Conservation (phyloP, 2,329 filamentous ascomycete genomes). For the Stemphylium vesicarium region DNA sequence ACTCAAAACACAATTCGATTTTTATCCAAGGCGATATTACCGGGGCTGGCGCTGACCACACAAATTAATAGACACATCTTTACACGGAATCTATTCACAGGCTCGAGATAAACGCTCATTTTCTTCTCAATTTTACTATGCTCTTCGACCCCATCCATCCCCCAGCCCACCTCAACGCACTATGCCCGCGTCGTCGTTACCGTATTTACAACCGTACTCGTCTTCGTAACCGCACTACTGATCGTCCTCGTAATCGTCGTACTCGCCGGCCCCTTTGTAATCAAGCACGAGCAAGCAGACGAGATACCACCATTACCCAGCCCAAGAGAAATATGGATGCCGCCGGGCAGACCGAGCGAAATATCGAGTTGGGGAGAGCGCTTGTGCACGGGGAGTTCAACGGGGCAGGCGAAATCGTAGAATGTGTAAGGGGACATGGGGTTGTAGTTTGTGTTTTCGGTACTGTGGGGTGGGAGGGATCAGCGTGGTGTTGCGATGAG, state of each 20-base stretch:
- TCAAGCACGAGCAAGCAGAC: slow-evolving; percentile 43
- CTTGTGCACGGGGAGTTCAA: slow-evolving; percentile 39
- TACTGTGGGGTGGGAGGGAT: slow-evolving; percentile 13
- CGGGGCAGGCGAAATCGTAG: slow-evolving; percentile 37
- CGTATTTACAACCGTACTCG: slow-evolving; percentile 6
- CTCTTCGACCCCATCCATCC: too few relatives aligned
- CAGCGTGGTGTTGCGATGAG: neutral
- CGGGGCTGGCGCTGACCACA: too few relatives aligned
- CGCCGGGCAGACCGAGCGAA: slow-evolving; percentile 9
- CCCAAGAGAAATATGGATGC: slow-evolving; percentile 35
- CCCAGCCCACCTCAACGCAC: too few relatives aligned
- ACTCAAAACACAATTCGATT: too few relatives aligned
- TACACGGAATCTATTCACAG: neutral
- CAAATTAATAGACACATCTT: neutral
- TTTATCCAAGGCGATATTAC: too few relatives aligned
- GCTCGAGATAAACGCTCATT: neutral
- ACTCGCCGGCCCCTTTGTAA: slow-evolving; percentile 32
- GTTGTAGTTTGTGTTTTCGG: slow-evolving; percentile 43
- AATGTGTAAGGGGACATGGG: slow-evolving; percentile 45
- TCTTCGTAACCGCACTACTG: slow-evolving; percentile 24
- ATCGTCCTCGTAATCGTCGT: slow-evolving; percentile 35
- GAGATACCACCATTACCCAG: slow-evolving; percentile 27
- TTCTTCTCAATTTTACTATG: neutral
- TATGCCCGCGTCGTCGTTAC: slow-evolving; percentile 7
- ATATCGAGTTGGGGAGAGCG: slow-evolving; percentile 27